Conservation (phyloP, 129 eudicot species). For the Helianthus tuberosus region DNA sequence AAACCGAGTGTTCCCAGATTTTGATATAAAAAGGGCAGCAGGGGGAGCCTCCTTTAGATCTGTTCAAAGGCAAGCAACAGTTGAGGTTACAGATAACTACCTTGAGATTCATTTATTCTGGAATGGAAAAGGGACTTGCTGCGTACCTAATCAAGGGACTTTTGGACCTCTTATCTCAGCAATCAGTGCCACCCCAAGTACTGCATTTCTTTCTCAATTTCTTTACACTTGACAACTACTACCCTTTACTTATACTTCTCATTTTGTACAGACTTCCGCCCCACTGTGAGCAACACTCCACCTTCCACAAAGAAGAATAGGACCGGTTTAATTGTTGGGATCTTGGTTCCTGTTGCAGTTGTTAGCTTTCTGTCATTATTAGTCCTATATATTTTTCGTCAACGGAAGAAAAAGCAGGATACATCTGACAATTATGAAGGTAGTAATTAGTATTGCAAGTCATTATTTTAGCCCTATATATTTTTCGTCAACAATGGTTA, state of each 20-base stretch:
- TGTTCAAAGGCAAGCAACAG: slow-evolving; percentile 28
- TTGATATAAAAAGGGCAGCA: slow-evolving; percentile 39
- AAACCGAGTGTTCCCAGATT: slow-evolving; percentile 23
- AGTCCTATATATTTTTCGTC: slow-evolving; percentile 36
- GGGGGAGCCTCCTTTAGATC: slow-evolving; percentile 37
- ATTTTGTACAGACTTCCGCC: slow-evolving; percentile 43
- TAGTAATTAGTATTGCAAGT: neutral
- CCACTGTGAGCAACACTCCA: slow-evolving; percentile 52
- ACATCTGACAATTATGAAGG: neutral
- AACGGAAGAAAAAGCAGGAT: slow-evolving; percentile 42
- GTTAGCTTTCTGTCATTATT: slow-evolving; percentile 5
- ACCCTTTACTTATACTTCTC: neutral
- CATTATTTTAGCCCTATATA: slow-evolving; percentile 33
- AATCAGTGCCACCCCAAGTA: slow-evolving; percentile 50
- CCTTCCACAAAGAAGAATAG: slow-evolving; percentile 36
- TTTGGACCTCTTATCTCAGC: slow-evolving; percentile 52
- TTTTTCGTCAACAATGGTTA: slow-evolving; percentile 34
- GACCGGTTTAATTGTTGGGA: slow-evolving; percentile 59
- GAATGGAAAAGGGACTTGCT: slow-evolving; percentile 71
- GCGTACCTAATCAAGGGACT: slow-evolving; percentile 41
- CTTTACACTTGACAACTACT: slow-evolving; percentile 11
- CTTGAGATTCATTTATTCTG: slow-evolving; percentile 63
- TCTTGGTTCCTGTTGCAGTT: neutral
- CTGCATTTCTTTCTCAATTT: neutral
- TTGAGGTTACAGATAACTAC: slow-evolving; percentile 37